phyloP scores from a whole-genome alignment of 148 eudicot genomes.

The Salicornia ramosissima region DNA sequence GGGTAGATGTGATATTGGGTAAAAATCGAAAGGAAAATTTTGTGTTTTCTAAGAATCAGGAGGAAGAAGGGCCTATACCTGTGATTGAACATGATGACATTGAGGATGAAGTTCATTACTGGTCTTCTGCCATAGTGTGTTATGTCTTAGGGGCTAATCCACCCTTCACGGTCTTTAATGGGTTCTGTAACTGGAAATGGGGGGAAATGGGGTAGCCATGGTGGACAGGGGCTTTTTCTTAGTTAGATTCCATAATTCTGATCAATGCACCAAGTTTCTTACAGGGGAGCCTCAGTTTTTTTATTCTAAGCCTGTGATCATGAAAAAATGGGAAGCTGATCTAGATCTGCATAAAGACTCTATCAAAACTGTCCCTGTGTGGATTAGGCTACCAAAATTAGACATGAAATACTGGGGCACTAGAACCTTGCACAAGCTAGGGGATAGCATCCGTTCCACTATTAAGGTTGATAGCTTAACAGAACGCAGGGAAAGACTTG shows the following conservation, averaged over 20 bases:
- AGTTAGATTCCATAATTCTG: not conserved
- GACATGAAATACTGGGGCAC: not conserved
- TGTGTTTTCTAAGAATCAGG: no score
- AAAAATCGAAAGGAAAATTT: no score
- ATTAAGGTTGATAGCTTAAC: not conserved
- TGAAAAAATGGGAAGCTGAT: not conserved
- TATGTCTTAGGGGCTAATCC: not conserved
- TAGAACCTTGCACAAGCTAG: not conserved
- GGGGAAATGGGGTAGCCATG: not conserved
- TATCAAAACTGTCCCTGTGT: not conserved
- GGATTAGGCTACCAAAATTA: not conserved
- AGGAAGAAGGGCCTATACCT: no score
- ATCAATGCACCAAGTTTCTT: not conserved
- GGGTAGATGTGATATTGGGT: no score
- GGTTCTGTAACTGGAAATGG: not conserved
- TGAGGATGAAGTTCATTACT: not conserved
- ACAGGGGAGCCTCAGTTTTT: not conserved
- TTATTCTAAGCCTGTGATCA: not conserved
- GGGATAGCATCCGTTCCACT: no score
- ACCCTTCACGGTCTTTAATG: not conserved
- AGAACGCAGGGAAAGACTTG: not conserved
- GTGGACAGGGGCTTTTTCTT: not conserved
- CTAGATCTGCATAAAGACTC: not conserved
- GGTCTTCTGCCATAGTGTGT: not conserved
- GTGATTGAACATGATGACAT: not conserved